Conservation (phyloP, 2,329 filamentous ascomycete genomes). For the Diaporthe citrichinensis region DNA sequence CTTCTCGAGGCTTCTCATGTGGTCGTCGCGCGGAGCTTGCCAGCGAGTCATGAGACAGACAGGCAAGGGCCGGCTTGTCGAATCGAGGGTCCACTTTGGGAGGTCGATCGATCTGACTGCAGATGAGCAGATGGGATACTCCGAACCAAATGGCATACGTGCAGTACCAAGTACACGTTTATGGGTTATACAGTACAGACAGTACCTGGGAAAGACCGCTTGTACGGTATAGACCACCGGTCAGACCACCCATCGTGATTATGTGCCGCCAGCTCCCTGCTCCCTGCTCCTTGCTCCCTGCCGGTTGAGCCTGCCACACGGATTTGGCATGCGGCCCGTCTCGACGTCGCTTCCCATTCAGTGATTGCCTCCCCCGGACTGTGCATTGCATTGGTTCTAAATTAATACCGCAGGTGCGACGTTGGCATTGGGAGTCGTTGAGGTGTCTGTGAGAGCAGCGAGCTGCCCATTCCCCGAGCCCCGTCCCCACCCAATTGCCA, state of each 20-base stretch:
- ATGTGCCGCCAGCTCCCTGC: background rate
- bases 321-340: conserved; percentile 30
- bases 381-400: conserved; percentile 18
- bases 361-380: background rate
- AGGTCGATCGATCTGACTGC: conserved; percentile 29
- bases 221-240: background rate
- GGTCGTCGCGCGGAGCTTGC: conserved; percentile 8
- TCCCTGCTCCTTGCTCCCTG: background rate
- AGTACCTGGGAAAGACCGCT: background rate
- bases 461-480: background rate
- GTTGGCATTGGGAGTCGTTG: conserved; percentile 4
- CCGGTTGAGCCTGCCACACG: conserved; percentile 13
- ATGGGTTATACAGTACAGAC: background rate
- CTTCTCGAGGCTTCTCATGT: conserved; percentile 7
- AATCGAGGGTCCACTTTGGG: conserved; percentile 12
- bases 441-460: background rate
- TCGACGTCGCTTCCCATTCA: background rate
- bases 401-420: conserved; percentile 29
- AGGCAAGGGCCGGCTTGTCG: conserved; percentile 3
- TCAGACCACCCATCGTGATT: conserved; percentile 9
- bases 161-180: background rate
- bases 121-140: conserved; percentile 24
- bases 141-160: background rate
- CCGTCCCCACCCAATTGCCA: conserved; percentile 12
- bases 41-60: conserved; percentile 24